Conservation (phyloP, 345 rosid species). For the Odontarrhena argentea region DNA sequence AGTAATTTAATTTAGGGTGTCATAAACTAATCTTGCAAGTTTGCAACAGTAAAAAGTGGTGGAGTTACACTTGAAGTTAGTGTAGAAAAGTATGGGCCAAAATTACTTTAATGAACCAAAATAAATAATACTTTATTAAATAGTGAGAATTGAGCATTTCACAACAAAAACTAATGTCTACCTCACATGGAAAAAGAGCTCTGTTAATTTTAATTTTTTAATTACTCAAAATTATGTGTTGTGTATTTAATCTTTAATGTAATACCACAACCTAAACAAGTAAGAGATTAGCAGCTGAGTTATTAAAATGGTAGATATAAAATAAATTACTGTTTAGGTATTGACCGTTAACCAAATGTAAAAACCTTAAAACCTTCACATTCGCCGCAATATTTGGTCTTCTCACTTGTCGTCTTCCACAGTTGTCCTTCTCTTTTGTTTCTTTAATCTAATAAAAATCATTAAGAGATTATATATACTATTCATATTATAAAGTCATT, state of each 20-base stretch:
- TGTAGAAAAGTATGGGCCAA: constrained; percentile 19
- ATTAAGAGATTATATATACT: background rate
- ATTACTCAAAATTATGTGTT: too few species aligned
- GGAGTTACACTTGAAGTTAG: constrained; percentile 38
- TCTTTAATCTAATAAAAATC: background rate
- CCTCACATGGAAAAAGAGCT: background rate
- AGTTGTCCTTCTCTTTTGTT: constrained; percentile 35
- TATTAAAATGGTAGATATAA: too few species aligned
- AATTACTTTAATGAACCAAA: background rate
- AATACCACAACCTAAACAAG: too few species aligned
- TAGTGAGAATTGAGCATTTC: constrained; percentile 2
- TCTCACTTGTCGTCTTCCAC: constrained; percentile 35
- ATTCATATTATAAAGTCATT: constrained; percentile 6
- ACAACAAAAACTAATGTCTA: background rate
- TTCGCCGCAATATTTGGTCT: constrained; percentile 36
- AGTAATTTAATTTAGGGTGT: background rate
- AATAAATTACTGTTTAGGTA: background rate
- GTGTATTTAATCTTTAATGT: too few species aligned
- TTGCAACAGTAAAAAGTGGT: constrained; percentile 23
- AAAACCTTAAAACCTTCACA: constrained; percentile 13
- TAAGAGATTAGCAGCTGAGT: too few species aligned
- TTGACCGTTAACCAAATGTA: constrained; percentile 31
- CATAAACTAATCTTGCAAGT: constrained; percentile 20
- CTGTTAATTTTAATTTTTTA: background rate
- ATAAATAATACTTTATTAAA: constrained; percentile 1